Conservation (phyloP, 1,284 basidiomycete genomes). For the Cryptococcus wingfieldii region DNA sequence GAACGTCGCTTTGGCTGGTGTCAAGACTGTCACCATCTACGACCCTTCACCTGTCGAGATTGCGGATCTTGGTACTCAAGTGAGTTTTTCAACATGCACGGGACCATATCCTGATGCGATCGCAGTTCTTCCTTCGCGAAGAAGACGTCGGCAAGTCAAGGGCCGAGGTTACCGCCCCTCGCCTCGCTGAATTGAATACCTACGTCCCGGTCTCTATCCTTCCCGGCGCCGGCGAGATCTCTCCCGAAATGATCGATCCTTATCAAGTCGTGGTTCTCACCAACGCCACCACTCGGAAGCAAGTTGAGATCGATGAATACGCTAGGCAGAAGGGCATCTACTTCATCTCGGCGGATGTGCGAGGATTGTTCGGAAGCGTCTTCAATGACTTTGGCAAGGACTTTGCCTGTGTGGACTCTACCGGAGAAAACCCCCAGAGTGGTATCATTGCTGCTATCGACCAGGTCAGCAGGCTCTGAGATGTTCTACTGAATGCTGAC, state of each 20-base stretch:
- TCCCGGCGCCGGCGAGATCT: constrained; percentile 66
- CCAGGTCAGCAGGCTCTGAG: constrained; percentile 54
- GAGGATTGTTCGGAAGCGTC: constrained; percentile 90
- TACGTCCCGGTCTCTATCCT: constrained; percentile 90
- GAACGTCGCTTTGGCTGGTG: constrained; percentile 91
- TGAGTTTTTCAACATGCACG: constrained; percentile 42
- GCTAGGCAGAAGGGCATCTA: constrained; percentile 81
- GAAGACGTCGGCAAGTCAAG: constrained; percentile 83
- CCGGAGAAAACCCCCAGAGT: constrained; percentile 85
- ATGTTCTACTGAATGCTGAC: neutral
- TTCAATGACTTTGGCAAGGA: constrained; percentile 97
- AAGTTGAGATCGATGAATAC: constrained; percentile 93
- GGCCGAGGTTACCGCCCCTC: constrained; percentile 79
- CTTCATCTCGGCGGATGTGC: constrained; percentile 88
- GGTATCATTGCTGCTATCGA: constrained; percentile 94
- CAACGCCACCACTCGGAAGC: constrained; percentile 70
- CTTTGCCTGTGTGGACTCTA: constrained; percentile 92
- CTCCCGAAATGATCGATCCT: constrained; percentile 72
- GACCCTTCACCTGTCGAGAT: constrained; percentile 85
- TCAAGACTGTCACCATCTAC: constrained; percentile 94
- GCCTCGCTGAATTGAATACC: constrained; percentile 89
- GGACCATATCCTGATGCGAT: neutral
- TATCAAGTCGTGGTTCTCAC: constrained; percentile 91
- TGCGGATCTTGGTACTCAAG: constrained; percentile 89
- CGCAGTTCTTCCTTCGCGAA: constrained; percentile 87